phyloP scores from a whole-genome alignment of 192 early-diverging fungal genomes.

The Coemansia sp. region DNA sequence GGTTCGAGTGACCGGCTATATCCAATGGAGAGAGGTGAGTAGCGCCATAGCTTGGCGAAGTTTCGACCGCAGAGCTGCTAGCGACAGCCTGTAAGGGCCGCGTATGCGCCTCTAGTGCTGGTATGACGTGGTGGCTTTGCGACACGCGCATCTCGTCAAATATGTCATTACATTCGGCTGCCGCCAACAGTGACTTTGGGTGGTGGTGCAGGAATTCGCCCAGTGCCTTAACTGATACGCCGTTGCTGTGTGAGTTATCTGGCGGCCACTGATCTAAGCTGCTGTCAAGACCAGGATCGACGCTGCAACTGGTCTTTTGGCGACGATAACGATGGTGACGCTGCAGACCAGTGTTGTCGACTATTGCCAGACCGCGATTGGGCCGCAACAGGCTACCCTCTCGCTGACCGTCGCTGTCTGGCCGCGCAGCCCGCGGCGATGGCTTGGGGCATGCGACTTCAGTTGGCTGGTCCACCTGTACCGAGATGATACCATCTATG shows the following conservation, averaged over 20 bases:
- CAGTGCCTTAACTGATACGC: constrained; percentile 23
- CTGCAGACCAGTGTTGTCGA: not conserved
- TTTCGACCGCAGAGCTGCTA: not conserved
- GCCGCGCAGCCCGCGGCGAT: not conserved
- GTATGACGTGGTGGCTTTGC: not conserved
- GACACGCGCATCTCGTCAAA: constrained; percentile 13
- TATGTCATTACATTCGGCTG: constrained; percentile 47
- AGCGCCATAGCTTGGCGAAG: not conserved
- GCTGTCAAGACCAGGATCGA: not conserved
- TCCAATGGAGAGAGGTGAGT: not conserved
- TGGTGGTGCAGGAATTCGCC: constrained; percentile 41
- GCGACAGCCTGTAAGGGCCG: not conserved
- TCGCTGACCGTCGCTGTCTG: not conserved
- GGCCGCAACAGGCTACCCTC: not conserved
- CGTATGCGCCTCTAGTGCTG: not conserved
- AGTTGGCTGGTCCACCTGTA: not conserved
- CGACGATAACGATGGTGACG: not conserved
- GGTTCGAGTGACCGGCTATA: not conserved
- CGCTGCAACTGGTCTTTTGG: not conserved
- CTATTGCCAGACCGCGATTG: not conserved
- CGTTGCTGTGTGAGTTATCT: constrained; percentile 6
- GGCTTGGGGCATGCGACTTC: not conserved
- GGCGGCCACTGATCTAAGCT: constrained; percentile 18
- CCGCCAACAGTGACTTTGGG: constrained; percentile 49
- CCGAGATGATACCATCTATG: not conserved